A percentile compares a stretch with the other conserved stretches of the same genome.
phyloP scores from a whole-genome alignment of 257 asterid species.

The Orobanche coerulescens region DNA sequence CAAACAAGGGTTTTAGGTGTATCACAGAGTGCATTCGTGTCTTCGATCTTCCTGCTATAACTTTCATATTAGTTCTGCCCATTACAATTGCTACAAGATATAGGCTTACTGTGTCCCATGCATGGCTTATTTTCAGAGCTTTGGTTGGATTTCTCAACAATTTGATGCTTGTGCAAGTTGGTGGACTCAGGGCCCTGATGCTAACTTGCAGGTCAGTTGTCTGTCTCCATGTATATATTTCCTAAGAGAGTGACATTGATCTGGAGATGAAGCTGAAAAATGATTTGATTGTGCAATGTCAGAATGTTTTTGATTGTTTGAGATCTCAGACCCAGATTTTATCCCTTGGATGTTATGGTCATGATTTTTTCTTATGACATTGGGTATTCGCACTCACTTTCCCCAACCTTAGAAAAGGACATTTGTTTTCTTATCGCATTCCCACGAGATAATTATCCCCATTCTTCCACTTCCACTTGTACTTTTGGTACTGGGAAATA shows the following conservation, averaged over 20 bases:
- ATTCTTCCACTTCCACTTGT: not conserved
- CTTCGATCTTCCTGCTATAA: slow-evolving; percentile 4
- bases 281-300: not conserved
- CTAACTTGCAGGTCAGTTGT: slow-evolving; percentile 77
- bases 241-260: not conserved
- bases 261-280: not conserved
- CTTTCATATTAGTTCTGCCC: slow-evolving; percentile 9
- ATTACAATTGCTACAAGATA: not conserved
- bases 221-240: slow-evolving; percentile 16
- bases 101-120: slow-evolving; percentile 23
- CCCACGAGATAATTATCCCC: not conserved
- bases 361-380: not conserved
- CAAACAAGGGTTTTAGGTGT: not conserved
- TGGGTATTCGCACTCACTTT: not conserved
- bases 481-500: not conserved
- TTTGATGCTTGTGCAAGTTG: slow-evolving; percentile 99
- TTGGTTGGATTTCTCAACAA: slow-evolving; percentile 54
- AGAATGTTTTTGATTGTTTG: not conserved
- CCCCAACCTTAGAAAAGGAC: not conserved
- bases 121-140: slow-evolving; percentile 35
- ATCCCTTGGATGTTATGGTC: not conserved
- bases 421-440: not conserved
- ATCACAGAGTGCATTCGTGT: slow-evolving; percentile 5
- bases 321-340: not conserved
- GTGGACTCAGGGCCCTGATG: slow-evolving; percentile 99